phyloP scores from a whole-genome alignment of 2,329 filamentous ascomycete species.

The Mycosphaerella sp. region DNA sequence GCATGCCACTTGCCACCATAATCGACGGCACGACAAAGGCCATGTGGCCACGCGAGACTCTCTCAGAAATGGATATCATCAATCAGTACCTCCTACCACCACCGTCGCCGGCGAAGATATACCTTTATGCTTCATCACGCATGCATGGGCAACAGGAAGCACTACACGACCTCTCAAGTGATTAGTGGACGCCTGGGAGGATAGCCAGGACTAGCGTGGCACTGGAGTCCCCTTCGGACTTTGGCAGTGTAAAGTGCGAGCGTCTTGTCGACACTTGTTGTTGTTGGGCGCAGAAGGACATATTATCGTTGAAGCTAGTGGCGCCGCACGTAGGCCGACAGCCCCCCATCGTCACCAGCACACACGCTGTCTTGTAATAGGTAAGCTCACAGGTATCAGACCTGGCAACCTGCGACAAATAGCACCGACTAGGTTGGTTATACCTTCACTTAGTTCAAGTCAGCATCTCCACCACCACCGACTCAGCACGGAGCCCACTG shows the following conservation, averaged over 20 bases:
- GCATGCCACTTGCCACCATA: too few species aligned
- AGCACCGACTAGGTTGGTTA: not conserved
- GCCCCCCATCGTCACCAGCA: conserved; percentile 1
- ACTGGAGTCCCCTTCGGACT: not conserved
- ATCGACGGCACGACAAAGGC: too few species aligned
- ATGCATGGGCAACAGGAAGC: too few species aligned
- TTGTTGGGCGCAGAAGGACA: conserved; percentile 2
- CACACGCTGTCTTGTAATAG: not conserved
- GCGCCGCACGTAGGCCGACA: conserved; percentile 14
- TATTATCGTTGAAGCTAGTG: conserved; percentile 12
- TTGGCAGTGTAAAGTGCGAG: conserved; percentile 2
- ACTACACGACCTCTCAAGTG: too few species aligned
- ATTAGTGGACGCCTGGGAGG: too few species aligned
- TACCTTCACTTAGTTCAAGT: not conserved
- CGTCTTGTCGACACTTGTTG: conserved; percentile 9
- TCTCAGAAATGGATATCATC: too few species aligned
- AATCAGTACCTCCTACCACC: too few species aligned
- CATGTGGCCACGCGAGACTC: too few species aligned
- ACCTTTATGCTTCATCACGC: too few species aligned
- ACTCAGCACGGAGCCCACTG: conserved; percentile 1
- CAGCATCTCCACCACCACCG: conserved; percentile 10
- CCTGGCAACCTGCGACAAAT: not conserved
- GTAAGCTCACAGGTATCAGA: not conserved
- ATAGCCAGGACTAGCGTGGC: too few species aligned
- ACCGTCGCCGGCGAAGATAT: too few species aligned